Evolutionary conservation across 75 land plant genomes (phyloP), one percentile per base, ranked within the genome.

Genomic region (Picea sitchensis): DNA sequence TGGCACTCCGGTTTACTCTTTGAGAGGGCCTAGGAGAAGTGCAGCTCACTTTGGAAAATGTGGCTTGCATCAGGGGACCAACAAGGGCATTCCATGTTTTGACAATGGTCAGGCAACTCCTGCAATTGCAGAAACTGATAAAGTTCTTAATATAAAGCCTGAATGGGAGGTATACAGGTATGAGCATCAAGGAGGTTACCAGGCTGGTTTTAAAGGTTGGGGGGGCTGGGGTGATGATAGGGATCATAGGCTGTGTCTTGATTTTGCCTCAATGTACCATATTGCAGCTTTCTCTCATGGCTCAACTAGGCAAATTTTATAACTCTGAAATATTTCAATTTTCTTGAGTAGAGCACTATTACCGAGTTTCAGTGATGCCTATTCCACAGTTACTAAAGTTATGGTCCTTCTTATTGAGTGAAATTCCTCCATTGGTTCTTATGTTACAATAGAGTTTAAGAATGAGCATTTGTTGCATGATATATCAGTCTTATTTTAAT

Each of bases 151-250:
- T 80, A 83, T 95, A 76, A 83, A 90, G 12, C 73, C 88, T 12
- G 73, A 83, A n/a, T 98, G 99, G 99, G 57, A 61, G 0, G 86
- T 98, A 47, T 73, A 78, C 71, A 81, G 83, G 18, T 76, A 81
- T 57, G 61, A 59, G 34, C 38, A 79, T 18, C 84, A 88, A 72
- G 83, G 71, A 23, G 98, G 98, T 3, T 98, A 98, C 80, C 58
- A 83, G 61, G 85, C 83, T 61, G 97, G 93, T 60, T 95, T 95
- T 78, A 87, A 81, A 77, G 99, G 99, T 59, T 98, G 99, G 99
- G 99, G 99, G 60, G 99, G 99, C 61, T 98, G 99, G 99, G 96
- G 96, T 30, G 99, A 98, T 80, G 59, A 82, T 31, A 65, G 99
- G 67, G 99, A 98, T 80, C 90, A 79, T 3, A 75, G 81, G 21